Evolutionary conservation across 805 yeast species (phyloP), one percentile per base, ranked within the genome.

Genomic region (Candida tibetensis): DNA sequence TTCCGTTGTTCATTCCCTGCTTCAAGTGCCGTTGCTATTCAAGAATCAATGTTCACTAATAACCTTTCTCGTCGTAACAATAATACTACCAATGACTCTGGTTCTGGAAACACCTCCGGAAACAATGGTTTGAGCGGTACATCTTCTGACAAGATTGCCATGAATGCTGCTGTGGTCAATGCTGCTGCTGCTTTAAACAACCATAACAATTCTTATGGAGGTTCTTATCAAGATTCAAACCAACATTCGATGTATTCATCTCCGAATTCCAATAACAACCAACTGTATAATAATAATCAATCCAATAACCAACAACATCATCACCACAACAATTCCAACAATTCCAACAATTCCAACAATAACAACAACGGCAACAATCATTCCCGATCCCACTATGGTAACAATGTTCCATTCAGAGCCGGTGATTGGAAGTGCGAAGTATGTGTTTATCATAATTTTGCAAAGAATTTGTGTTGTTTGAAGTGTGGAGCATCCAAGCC

Each of bases 351-450:
- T 36, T 46, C 47, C 32, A 45, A 42, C 37, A 38, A 44, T 33
- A 35, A 37, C 32, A 38, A 29, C 32, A 48, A 39, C 46, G 46
- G 34, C 41, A 49, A 47, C 35, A 43, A 42, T 37, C 42, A 39
- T 33, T 38, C 41, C 34, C 38, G 56, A n/a, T 28, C 41, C 5
- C 55, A 52, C 36, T 53, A 55, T 40, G 58, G 66, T 30, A 64
- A 63, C 37, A 73, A 78, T 51, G 95, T 90, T n/a, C 96, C 96
- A 21, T 90, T 90, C 63, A 76, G 97, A 51, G 96, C 96, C 2
- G 96, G 96, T 36, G 97, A 89, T 63, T 90, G 96, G 96, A 89
- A 88, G 60, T 90, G 96, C 67, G 90, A 83, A 39, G 69, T 76
- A 17, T 90, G 96, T 59, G 73, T 80, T 23, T 90, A 90, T 60